Evolutionary conservation across 495 filamentous ascomycete genomes (phyloP).

Genomic region (Penicillium canariense): DNA sequence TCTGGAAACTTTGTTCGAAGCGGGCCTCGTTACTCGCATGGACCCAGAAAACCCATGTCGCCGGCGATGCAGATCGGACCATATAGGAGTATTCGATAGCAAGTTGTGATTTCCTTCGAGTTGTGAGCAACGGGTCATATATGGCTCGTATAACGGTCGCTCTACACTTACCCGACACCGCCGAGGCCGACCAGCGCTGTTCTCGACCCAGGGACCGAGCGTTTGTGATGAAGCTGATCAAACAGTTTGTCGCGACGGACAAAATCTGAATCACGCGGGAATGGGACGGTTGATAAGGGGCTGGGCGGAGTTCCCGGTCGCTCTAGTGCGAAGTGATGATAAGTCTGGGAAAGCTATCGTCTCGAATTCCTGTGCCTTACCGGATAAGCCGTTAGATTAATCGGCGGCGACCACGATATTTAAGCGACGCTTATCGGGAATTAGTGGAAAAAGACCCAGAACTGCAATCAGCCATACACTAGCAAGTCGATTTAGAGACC

Average conservation of each 20-base stretch:
- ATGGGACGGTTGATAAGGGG: slow-evolving; percentile 28
- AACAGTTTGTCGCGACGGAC: slow-evolving; percentile 27
- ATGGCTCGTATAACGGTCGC: too few relatives aligned
- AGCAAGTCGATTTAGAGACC: too few relatives aligned
- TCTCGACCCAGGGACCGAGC: slow-evolving; percentile 19
- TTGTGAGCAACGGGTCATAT: not conserved
- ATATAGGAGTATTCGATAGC: slow-evolving; percentile 41
- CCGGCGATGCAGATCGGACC: slow-evolving; percentile 30
- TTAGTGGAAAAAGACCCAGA: too few relatives aligned
- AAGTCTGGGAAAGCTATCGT: too few relatives aligned
- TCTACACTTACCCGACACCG: slow-evolving; percentile 30
- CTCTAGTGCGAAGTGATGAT: not conserved
- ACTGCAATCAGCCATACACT: too few relatives aligned
- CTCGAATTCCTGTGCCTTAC: too few relatives aligned
- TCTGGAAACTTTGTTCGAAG: slow-evolving; percentile 39
- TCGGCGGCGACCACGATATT: too few relatives aligned
- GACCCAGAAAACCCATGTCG: slow-evolving; percentile 53
- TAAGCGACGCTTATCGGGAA: too few relatives aligned
- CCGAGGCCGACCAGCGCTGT: slow-evolving; percentile 32
- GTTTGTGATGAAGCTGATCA: slow-evolving; percentile 25
- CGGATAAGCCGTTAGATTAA: too few relatives aligned
- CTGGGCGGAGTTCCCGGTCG: slow-evolving; percentile 14
- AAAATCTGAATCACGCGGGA: slow-evolving; percentile 35
- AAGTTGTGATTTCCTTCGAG: slow-evolving; percentile 37
- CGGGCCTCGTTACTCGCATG: slow-evolving; percentile 37